Conservation (phyloP, 2,329 filamentous ascomycete species). For the Venturia pyrina region DNA sequence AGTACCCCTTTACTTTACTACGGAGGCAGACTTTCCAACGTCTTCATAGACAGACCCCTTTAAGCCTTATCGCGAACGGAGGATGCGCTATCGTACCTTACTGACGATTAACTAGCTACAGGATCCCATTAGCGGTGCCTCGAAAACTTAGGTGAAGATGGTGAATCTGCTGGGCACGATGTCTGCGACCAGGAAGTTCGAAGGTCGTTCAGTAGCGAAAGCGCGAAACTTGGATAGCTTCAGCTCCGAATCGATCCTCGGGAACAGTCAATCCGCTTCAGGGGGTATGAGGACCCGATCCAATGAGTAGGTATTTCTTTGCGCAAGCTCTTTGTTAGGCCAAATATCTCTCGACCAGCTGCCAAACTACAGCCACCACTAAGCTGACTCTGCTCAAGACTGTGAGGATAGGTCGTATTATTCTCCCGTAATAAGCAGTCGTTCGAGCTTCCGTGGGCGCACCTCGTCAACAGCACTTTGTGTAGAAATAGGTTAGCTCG, state of each 20-base stretch:
- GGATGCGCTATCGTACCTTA: background rate
- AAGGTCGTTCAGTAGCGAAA: background rate
- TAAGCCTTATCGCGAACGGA: background rate
- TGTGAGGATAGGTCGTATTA: no score
- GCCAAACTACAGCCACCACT: no score
- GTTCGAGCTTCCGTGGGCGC: no score
- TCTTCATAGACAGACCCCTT: background rate
- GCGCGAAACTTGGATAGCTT: background rate
- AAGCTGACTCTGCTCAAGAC: no score
- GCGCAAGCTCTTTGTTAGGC: no score
- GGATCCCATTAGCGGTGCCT: background rate
- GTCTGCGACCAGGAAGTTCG: background rate
- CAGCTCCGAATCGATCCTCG: background rate
- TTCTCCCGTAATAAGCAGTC: no score
- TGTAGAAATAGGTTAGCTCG: no score
- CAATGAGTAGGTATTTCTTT: no score
- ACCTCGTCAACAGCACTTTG: no score
- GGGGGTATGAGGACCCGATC: background rate
- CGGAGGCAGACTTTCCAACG: background rate
- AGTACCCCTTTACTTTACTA: background rate
- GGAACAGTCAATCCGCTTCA: background rate
- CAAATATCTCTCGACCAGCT: no score
- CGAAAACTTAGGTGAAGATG: background rate
- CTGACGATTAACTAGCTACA: background rate
- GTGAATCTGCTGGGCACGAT: background rate